Conservation (phyloP, 2,329 filamentous ascomycete species). For the Xylariomycetidae sp. region DNA sequence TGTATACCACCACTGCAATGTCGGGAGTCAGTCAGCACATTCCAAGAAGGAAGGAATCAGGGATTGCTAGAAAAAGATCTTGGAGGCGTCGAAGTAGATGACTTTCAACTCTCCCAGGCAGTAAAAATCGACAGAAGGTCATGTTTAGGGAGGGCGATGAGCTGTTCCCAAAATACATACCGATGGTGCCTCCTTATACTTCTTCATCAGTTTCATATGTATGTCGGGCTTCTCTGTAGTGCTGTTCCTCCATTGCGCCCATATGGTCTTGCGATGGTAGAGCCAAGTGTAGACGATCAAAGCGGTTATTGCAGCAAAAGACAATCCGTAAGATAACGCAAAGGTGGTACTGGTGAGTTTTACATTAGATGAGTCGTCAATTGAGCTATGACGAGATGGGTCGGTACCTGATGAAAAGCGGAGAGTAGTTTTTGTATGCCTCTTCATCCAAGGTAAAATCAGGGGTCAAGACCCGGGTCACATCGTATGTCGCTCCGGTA, state of each 20-base stretch:
- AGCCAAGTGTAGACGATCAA: constrained; percentile 65
- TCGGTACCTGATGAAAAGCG: constrained; percentile 54
- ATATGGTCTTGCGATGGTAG: constrained; percentile 63
- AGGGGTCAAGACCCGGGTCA: constrained; percentile 55
- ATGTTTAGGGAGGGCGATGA: no score
- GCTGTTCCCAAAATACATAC: no score
- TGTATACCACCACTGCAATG: constrained; percentile 64
- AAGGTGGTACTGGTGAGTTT: constrained; percentile 60
- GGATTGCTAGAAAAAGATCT: no score
- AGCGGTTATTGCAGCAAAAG: constrained; percentile 66
- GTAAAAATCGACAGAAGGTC: no score
- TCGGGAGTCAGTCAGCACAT: no score
- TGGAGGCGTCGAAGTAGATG: no score
- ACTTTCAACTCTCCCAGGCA: no score
- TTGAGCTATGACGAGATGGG: background rate
- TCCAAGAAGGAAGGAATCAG: no score
- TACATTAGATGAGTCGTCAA: no score
- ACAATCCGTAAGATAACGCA: constrained; percentile 64
- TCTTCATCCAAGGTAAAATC: constrained; percentile 58
- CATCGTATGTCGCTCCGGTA: constrained; percentile 59
- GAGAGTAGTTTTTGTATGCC: constrained; percentile 64
- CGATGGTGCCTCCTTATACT: constrained; percentile 59
- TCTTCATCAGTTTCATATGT: constrained; percentile 60
- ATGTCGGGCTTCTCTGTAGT: constrained; percentile 55
- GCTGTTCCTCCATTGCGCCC: constrained; percentile 56